phyloP scores from a whole-genome alignment of 306 rosid species.

The Sphenostylis stenocarpa region DNA sequence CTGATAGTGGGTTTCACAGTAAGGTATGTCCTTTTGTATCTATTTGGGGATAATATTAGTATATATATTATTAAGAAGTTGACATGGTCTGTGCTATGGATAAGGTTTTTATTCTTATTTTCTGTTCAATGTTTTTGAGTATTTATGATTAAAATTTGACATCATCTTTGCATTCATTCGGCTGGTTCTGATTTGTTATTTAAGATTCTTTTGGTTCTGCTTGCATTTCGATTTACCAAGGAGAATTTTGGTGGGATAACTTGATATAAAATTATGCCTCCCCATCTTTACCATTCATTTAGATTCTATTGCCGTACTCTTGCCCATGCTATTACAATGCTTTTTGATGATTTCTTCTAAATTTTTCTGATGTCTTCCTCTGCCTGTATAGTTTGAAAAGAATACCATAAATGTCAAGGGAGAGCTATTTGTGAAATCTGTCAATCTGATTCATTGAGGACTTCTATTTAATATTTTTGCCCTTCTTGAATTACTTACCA shows the following conservation, averaged over 20 bases:
- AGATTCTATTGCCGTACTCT: background rate
- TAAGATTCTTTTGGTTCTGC: background rate
- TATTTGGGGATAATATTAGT: background rate
- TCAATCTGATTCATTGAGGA: background rate
- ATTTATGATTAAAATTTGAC: background rate
- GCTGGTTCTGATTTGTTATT: background rate
- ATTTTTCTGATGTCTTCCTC: background rate
- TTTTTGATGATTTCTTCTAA: background rate
- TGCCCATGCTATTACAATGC: background rate
- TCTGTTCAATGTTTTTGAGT: background rate
- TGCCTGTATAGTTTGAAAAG: background rate
- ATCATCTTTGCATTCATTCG: background rate
- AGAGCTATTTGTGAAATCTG: background rate
- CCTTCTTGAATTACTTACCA: background rate
- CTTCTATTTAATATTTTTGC: background rate
- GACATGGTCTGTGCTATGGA: conserved; percentile 3
- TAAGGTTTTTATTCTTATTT: background rate
- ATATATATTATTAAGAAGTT: conserved; percentile 5
- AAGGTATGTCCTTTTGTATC: conserved; percentile 32
- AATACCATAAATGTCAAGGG: background rate
- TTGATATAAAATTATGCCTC: background rate
- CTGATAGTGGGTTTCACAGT: conserved; percentile 49
- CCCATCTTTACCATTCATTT: background rate
- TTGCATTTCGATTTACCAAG: background rate
- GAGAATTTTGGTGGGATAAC: background rate